Evolutionary conservation across 495 filamentous ascomycete genomes (phyloP), one percentile per base, ranked within the genome.

Genomic region (Lentithecium fluviatile): DNA sequence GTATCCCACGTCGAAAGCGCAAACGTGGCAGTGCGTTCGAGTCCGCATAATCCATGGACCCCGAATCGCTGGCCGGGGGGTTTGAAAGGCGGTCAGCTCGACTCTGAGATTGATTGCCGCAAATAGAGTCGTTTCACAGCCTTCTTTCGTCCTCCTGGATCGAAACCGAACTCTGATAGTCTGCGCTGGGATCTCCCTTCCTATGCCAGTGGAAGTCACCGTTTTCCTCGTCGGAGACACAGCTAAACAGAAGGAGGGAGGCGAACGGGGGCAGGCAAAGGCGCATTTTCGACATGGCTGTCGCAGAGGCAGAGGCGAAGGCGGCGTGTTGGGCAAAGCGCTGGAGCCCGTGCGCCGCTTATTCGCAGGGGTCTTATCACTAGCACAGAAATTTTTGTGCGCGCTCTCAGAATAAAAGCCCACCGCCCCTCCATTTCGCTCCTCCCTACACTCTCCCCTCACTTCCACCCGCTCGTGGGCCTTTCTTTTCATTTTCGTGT

Each of bases 41-140:
- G n/a, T 50, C 42, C 58, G 29, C 48, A 60, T 60, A 60, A 60
- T 46, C 36, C 58, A 54, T 46, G 45, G 7, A 12, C 23, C 45
- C 45, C 49, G 24, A 23, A 37, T 45, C 45, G 43, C 45, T 20
- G 21, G 19, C 50, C 47, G 51, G 49, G 29, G 11, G 32, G 40
- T 29, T 61, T n/a, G 38, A 52, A 62, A 64, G 54, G 60, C 60
- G 60, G 60, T 64, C 60, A 64, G 53, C 53, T n/a, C n/a, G n/a
- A 19, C 26, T 23, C 32, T 34, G 58, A 34, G 23, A 34, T 19
- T 47, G 37, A 47, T 29, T 48, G 58, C 58, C 58, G 48, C 58
- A 62, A 56, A 62, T 62, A 56, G 59, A 47, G 6, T 29, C 21
- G n/a, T n/a, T n/a, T n/a, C n/a, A n/a, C n/a, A 38, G 36, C 36